phyloP scores from a whole-genome alignment of 2,329 filamentous ascomycete species.

The Fusarium sublunatum region DNA sequence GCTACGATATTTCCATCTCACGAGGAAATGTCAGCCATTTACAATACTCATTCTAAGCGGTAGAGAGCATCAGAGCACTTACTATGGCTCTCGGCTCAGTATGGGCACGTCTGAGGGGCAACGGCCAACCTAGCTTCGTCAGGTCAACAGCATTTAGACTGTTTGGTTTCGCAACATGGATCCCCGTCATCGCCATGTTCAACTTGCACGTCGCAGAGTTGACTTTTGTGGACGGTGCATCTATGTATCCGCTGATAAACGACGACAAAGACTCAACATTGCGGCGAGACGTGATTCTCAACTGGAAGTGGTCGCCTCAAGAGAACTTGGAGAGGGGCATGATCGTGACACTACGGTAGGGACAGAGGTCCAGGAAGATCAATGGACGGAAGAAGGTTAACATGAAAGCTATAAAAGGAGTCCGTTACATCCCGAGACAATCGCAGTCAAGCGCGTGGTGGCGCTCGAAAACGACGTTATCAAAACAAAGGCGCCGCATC shows the following conservation, averaged over 20 bases:
- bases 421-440: conserved; percentile 74
- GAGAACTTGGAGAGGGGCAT: conserved; percentile 74
- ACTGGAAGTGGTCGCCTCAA: conserved; percentile 68
- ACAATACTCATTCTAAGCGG: not conserved
- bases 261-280: conserved; percentile 69
- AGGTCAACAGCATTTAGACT: conserved; percentile 58
- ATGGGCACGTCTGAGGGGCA: conserved; percentile 51
- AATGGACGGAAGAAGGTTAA: conserved; percentile 9
- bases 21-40: conserved; percentile 15
- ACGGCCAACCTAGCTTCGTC: conserved; percentile 40
- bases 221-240: conserved; percentile 68
- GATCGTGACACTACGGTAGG: conserved; percentile 77
- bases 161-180: conserved; percentile 68
- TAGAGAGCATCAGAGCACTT: conserved; percentile 5
- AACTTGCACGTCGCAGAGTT: conserved; percentile 70
- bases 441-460: conserved; percentile 84
- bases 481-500: conserved; percentile 70
- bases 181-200: conserved; percentile 71
- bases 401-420: conserved; percentile 61
- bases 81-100: conserved; percentile 52
- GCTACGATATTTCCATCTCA: conserved; percentile 5
- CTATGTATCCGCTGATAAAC: conserved; percentile 84
- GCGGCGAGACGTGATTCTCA: conserved; percentile 66
- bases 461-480: conserved; percentile 84
- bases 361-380: not conserved